Base-by-base conservation (phyloP, 1,284 basidiomycete genomes). In the Coniferiporia sulphurascens region DNA sequence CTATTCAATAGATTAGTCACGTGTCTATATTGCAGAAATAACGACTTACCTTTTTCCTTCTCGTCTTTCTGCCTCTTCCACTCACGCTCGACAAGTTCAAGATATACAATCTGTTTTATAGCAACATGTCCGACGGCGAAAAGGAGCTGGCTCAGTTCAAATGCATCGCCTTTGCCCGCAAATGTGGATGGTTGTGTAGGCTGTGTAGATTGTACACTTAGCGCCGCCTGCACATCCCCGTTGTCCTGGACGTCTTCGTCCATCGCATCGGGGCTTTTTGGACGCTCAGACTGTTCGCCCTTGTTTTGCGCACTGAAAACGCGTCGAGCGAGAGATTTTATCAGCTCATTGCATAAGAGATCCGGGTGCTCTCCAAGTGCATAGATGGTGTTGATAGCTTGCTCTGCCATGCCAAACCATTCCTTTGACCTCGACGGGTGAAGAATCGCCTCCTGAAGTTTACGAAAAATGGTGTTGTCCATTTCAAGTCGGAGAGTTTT, bases 1-100 rank as follows among this genome's bases (percentile, higher is more conserved):
- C 86, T 84, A 52, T 4, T 35, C 56, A 45, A 46, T 50, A 8
- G 52, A 61, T 64, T 27, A 65, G 43, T 52, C 17, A 17, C 55
- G 55, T 3, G 56, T 17, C 32, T 19, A 15, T 4, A 9, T 27
- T 22, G 4, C 10, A 44, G 44, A 49, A 8, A 45, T 27, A 12
- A 57, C 34, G 21, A 13, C 83, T 59, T 67, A 90, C 93, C 87
- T 66, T 87, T 80, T 54, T 82, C 87, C 61, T 84, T 87, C 70
- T 93, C 93, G 58, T 96, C 93, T 75, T 98, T 98, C 72, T 96
- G 88, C 13, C 95, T 79, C 76, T 99, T 99, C 85, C 92, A 91
- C 71, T 99, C 96, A 43, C 95, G 80, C 73, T 99, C 96, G n/a
- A 98, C 90, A 48, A 98, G 79, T 72, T 99, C 96, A 35, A 99